phyloP scores from a whole-genome alignment of 805 yeast species.

The Grigorovia yakushimaensis region DNA sequence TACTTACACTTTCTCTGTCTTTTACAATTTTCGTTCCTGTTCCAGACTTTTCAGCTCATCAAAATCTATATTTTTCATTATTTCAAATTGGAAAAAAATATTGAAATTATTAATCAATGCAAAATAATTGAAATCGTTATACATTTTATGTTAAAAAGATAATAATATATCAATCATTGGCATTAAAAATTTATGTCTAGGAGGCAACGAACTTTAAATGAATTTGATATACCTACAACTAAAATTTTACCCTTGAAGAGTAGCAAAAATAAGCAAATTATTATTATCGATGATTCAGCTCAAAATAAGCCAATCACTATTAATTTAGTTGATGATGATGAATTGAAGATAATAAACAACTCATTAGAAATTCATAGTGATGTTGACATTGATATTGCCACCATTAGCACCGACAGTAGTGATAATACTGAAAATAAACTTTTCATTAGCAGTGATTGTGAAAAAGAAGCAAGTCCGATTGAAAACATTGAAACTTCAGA shows the following conservation, averaged over 20 bases:
- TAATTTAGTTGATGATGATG: conserved; percentile 7
- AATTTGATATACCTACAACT: conserved; percentile 19
- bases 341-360: background rate
- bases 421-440: background rate
- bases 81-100: background rate
- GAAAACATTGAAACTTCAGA: background rate
- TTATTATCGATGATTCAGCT: conserved; percentile 8
- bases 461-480: background rate
- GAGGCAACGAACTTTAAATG: conserved; percentile 20
- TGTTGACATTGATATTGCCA: too few relatives aligned
- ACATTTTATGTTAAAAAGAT: background rate
- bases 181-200: background rate
- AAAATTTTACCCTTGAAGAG: conserved; percentile 6
- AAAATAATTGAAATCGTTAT: background rate
- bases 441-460: background rate
- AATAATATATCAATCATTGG: background rate
- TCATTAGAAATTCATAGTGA: too few relatives aligned
- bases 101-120: background rate
- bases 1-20: background rate
- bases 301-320: background rate
- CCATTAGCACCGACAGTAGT: background rate
- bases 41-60: background rate
- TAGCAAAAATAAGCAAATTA: conserved; percentile 8
- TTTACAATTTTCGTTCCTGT: too few relatives aligned
- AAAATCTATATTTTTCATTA: too few relatives aligned